phyloP scores from a whole-genome alignment of 2,329 filamentous ascomycete species.

The Harringtonia lauricola region DNA sequence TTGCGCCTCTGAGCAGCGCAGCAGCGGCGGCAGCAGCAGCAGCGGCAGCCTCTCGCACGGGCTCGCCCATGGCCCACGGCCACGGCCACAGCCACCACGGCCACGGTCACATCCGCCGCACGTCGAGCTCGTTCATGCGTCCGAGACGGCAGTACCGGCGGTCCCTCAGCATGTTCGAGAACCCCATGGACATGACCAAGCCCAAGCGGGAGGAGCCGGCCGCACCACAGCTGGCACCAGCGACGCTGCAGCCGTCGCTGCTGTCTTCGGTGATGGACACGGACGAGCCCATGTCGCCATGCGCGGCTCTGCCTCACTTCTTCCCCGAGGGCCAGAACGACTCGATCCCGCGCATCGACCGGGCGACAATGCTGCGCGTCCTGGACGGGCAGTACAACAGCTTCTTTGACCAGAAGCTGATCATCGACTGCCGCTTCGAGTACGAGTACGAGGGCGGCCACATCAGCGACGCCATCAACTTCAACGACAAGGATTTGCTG shows the following conservation, averaged over 20 bases:
- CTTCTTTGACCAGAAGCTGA: constrained; percentile 67
- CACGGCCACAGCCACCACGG: neutral
- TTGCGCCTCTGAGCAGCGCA: constrained; percentile 42
- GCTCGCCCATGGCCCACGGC: constrained; percentile 53
- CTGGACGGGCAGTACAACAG: constrained; percentile 74
- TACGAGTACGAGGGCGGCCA: constrained; percentile 97
- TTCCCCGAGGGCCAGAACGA: constrained; percentile 70
- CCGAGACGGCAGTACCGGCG: constrained; percentile 83
- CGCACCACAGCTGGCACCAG: constrained; percentile 30
- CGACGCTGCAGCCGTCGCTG: constrained; percentile 33
- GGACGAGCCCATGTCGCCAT: constrained; percentile 46
- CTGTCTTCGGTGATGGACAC: constrained; percentile 74
- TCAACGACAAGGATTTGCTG: constrained; percentile 89
- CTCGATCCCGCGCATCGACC: constrained; percentile 76
- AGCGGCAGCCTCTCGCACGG: constrained; percentile 45
- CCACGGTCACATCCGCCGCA: constrained; percentile 55
- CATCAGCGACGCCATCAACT: constrained; percentile 87
- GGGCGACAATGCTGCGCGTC: constrained; percentile 72
- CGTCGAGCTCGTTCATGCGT: constrained; percentile 59
- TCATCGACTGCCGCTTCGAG: constrained; percentile 96
- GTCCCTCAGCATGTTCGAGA: constrained; percentile 96
- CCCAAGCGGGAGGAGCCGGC: constrained; percentile 51
- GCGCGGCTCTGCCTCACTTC: constrained; percentile 74
- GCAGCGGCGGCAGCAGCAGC: constrained; percentile 19
- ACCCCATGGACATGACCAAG: constrained; percentile 78